Base-by-base conservation (phyloP, 2,329 filamentous ascomycete genomes). In the Cryphonectria carpinicola region DNA sequence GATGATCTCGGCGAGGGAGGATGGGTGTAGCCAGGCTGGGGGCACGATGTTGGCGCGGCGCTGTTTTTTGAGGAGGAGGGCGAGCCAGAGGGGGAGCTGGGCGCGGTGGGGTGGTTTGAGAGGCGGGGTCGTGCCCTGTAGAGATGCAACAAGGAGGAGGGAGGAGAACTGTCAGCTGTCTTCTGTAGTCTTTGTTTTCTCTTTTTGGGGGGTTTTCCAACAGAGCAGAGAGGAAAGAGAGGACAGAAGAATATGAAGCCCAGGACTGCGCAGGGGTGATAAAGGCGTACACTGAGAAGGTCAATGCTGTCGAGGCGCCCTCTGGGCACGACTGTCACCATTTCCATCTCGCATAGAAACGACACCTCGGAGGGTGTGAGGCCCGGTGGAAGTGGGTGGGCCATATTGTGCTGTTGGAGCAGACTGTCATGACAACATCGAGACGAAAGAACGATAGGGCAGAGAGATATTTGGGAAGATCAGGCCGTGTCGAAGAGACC, bases 261-360 rank as follows among this genome's bases (percentile, higher is more conserved):
- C 25, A 11, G 19, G 35, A 19, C 25, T n/a, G 61, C 28, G 37
- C 7, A 37, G 65, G 39, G 32, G 3, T 32, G 32, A 77, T 7
- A 0, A n/a, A 78, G 71, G 89, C 92, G 85, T 85, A 98, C 96
- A 74, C 92, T 90, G 69, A 99, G 88, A 73, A 99, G 87, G 76
- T 93, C 87, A 73, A 99, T 92, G 75, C 89, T 89, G 75, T 98
- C 94, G 67, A 99, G 90, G 74, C 93, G 89, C 80, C 98, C 95
- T 68, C 96, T 93, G 49, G 96, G 96, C 65, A 98, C 90, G 32
- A 99, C 88, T 0, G 95, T 98, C 69, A 99, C 92, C 77, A 94
- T 89, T 83, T 98, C 95, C 94, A 98, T 98, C 84, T 99, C 96
- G 81, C 95, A 97, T 39, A 98, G 85, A 78, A 98, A 99, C 66